Conservation (phyloP, 2,329 filamentous ascomycete genomes). For the Ascochyta rabiei region DNA sequence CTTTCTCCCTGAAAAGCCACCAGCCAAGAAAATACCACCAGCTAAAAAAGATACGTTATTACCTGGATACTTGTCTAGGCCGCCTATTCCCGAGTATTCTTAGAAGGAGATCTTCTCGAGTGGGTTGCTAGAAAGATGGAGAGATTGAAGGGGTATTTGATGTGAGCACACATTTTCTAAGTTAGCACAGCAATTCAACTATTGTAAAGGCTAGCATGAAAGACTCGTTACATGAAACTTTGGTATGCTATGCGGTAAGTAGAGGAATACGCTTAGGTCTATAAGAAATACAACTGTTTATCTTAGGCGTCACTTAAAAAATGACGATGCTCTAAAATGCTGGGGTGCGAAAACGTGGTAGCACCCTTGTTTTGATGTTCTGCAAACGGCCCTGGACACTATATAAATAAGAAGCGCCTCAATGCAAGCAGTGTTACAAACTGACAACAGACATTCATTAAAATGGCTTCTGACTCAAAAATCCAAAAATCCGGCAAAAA, state of each 20-base stretch:
- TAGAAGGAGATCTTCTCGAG: slow-evolving; percentile 17
- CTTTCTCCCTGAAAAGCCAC: too few species aligned
- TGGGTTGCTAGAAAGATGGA: slow-evolving; percentile 3
- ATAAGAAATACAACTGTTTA: not conserved
- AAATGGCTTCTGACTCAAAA: too few species aligned
- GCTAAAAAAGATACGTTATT: too few species aligned
- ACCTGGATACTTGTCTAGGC: too few species aligned
- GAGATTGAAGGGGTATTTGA: not conserved
- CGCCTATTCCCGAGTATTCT: slow-evolving; percentile 21
- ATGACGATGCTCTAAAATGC: not conserved
- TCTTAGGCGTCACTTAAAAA: not conserved
- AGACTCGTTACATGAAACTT: not conserved
- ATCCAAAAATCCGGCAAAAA: not conserved
- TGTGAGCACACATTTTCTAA: not conserved
- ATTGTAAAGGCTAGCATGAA: too few species aligned
- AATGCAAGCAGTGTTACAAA: too few species aligned
- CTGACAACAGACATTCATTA: too few species aligned
- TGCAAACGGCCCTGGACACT: too few species aligned
- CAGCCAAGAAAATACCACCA: too few species aligned
- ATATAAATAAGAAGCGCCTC: too few species aligned
- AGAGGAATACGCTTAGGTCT: not conserved
- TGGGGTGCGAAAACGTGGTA: too few species aligned
- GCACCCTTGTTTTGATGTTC: too few species aligned
- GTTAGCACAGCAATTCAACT: not conserved
- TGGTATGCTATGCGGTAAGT: not conserved